Evolutionary conservation across 768 basidiomycete genomes (phyloP).

Genomic region (Tylopilus sp.): DNA sequence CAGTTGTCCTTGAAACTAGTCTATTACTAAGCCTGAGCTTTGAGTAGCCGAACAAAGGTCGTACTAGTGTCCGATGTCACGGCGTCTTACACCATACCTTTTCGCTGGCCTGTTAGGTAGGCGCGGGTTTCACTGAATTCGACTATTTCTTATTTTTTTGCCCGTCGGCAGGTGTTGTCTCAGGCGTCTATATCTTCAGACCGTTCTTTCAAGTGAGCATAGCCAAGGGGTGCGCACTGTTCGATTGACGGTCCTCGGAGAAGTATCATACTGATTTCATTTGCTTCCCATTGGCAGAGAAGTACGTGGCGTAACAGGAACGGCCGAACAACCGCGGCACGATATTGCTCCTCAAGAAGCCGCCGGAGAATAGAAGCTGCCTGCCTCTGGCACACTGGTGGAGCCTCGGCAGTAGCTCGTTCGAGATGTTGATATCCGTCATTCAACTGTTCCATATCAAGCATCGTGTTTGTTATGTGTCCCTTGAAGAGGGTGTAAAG

Average conservation of each 20-base stretch:
- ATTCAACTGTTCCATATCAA: not conserved
- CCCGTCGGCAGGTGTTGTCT: constrained; percentile 45
- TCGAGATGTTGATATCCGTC: not conserved
- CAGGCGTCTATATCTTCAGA: constrained; percentile 67
- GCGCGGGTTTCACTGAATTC: constrained; percentile 30
- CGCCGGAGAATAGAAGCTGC: constrained; percentile 8
- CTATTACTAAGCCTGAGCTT: not conserved
- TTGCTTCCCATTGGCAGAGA: constrained; percentile 15
- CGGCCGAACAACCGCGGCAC: constrained; percentile 1
- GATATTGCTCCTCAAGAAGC: constrained; percentile 1
- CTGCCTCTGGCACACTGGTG: not conserved
- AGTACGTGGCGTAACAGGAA: not conserved
- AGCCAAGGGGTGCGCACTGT: constrained; percentile 13
- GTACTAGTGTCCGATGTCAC: constrained; percentile 25
- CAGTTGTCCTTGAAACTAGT: not conserved
- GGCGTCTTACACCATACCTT: constrained; percentile 47
- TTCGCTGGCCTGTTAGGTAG: constrained; percentile 59
- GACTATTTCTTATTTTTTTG: constrained; percentile 1
- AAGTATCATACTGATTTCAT: constrained; percentile 1
- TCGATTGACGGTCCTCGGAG: not conserved
- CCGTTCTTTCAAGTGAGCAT: constrained; percentile 35
- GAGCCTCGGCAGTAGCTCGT: not conserved
- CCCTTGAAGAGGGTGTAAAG: constrained; percentile 9
- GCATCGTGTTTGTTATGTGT: constrained; percentile 12
- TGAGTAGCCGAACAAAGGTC: not conserved